These are phyloP conservation scores for Ensete glaucum DNA, from an alignment of 176 grass and related monocot species.

Conservation along the genomic window DNA sequence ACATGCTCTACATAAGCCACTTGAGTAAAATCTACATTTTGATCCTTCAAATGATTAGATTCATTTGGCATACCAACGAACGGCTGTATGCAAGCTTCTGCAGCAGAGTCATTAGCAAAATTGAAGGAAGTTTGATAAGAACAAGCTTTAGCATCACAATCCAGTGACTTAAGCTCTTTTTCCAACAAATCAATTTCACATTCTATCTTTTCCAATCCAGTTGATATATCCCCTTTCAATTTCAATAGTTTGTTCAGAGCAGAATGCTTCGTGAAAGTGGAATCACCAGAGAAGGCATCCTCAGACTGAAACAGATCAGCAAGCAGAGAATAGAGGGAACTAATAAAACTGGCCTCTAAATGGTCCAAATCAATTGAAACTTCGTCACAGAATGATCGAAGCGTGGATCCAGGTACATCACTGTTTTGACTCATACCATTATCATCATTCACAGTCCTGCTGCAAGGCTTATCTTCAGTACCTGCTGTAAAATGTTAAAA, in stretches of 20 bases:
- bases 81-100: slow-evolving; percentile 20
- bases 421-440: background rate
- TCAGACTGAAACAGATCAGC: slow-evolving; percentile 47
- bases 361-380: slow-evolving; percentile 37
- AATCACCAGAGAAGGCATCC: slow-evolving; percentile 64
- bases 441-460: background rate
- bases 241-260: slow-evolving; percentile 41
- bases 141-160: slow-evolving; percentile 14
- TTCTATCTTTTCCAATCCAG: slow-evolving; percentile 75
- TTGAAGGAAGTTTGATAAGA: background rate
- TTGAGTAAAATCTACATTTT: background rate
- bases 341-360: slow-evolving; percentile 37
- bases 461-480: slow-evolving; percentile 2
- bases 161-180: slow-evolving; percentile 53
- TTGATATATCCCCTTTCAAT: slow-evolving; percentile 70
- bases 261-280: slow-evolving; percentile 33
- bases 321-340: slow-evolving; percentile 46
- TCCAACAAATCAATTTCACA: slow-evolving; percentile 82
- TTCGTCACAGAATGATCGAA: slow-evolving; percentile 6
- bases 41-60: slow-evolving; percentile 11
- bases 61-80: slow-evolving; percentile 33
- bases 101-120: slow-evolving; percentile 8
- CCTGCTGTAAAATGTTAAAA: background rate
- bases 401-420: background rate
- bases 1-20: background rate